Conservation (phyloP, 2,329 filamentous ascomycete species). For the Tolypocladium guangdongense region DNA sequence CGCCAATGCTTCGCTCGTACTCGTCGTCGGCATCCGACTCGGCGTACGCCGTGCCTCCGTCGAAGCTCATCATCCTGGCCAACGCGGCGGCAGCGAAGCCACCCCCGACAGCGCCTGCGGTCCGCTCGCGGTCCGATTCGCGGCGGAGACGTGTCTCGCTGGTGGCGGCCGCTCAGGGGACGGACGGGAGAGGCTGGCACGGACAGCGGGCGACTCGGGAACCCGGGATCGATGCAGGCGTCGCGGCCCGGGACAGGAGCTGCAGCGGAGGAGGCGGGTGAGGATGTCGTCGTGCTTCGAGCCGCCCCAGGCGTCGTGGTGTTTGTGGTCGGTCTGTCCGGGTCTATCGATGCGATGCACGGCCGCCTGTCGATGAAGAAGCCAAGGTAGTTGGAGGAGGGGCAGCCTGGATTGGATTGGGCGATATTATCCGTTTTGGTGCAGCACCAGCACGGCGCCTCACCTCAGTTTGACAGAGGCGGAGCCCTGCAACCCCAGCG, state of each 20-base stretch:
- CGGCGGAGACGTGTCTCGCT: neutral
- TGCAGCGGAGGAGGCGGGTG: neutral
- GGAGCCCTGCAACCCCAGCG: neutral
- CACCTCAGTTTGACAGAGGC: neutral
- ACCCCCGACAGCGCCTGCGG: neutral
- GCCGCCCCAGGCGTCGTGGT: neutral
- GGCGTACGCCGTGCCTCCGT: constrained; percentile 59
- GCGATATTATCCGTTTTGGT: neutral
- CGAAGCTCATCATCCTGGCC: constrained; percentile 44
- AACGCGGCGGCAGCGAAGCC: constrained; percentile 4
- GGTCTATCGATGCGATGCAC: neutral
- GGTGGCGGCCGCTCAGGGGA: neutral
- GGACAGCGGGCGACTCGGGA: neutral
- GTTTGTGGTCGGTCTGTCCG: neutral
- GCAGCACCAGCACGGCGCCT: neutral
- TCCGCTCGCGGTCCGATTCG: neutral
- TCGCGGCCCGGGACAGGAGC: neutral
- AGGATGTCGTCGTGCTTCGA: neutral
- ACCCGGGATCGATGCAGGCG: neutral
- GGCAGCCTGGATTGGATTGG: neutral
- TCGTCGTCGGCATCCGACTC: constrained; percentile 77
- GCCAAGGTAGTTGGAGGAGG: neutral
- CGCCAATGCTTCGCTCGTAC: constrained; percentile 62
- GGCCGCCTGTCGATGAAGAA: neutral
- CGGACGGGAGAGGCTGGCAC: neutral